Base-by-base conservation (phyloP, 164 flowering plant species). In the Protea cynaroides region DNA sequence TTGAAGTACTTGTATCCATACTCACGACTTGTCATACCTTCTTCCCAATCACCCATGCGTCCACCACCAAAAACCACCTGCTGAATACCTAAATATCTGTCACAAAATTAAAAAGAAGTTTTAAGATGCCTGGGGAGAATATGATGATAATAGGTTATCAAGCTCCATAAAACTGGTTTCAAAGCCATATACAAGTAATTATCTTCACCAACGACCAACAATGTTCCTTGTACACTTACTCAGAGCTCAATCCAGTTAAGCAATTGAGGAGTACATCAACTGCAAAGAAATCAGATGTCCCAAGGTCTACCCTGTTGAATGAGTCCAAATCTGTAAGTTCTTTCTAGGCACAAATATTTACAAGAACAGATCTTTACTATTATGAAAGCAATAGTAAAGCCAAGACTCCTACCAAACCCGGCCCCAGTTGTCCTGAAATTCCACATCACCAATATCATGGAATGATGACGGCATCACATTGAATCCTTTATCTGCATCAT, bases 371-470 rank as follows among this genome's bases (percentile, higher is more conserved):
- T 29, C 34, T 5, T 29, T 29, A 3, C 5, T 5, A 29, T 29
- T 29, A 29, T 29, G 34, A 29, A 29, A 29, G 1, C 19, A 34
- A 34, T 29, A 43, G 24, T 17, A 57, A 47, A 62, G 15, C 25
- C 51, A 52, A 19, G 53, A 56, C 7, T 37, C 72, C 6, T 84
- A 92, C 98, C 98, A 86, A 63, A 92, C 79, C 8, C 95, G 87
- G 46, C 95, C 93, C 96, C 96, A 92, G 71, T 84, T 86, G 67
- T 92, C 98, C 74, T 90, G 98, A 75, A 92, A 92, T 71, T 92
- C 98, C 62, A 92, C 85, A 61, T 92, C 90, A 65, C 96, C 70
- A 57, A 92, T 92, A 69, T 92, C 96, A 70, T 90, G 98, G 69
- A 92, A 92, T 60, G 98, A 90, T 37, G 96, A 88, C 38, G 91